Conservation (phyloP, 768 basidiomycete genomes). For the Lactarius evosmus region DNA sequence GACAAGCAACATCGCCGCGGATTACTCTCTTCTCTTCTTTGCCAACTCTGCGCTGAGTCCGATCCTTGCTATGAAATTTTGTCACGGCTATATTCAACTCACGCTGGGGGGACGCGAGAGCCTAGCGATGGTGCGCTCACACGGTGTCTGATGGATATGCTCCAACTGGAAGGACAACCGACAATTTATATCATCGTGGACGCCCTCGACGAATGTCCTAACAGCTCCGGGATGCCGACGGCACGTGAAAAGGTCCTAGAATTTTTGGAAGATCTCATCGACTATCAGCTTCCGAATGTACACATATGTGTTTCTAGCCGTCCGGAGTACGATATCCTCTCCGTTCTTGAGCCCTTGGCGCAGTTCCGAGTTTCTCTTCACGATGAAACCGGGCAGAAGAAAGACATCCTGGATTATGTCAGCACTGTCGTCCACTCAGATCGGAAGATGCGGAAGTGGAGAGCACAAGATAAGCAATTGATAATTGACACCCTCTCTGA, state of each 20-base stretch:
- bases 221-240: not conserved
- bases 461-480: too few species aligned
- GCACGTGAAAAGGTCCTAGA: not conserved
- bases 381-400: too few species aligned
- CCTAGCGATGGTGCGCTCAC: not conserved
- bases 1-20: not conserved
- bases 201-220: slow-evolving; percentile 3
- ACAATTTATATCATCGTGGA: not conserved
- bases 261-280: not conserved
- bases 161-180: not conserved
- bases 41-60: not conserved
- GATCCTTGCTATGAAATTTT: not conserved
- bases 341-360: not conserved
- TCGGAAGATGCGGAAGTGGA: too few species aligned
- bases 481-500: too few species aligned
- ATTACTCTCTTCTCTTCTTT: not conserved
- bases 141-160: not conserved
- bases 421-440: too few species aligned
- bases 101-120: not conserved
- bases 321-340: not conserved
- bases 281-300: not conserved
- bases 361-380: too few species aligned
- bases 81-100: not conserved
- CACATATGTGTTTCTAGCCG: not conserved
- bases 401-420: too few species aligned